A percentile compares a stretch with the other conserved stretches of the same genome.
These are phyloP conservation scores for Verticillium klebahnii DNA, from an alignment of 2,329 filamentous ascomycete genomes.

Conservation along the genomic window DNA sequence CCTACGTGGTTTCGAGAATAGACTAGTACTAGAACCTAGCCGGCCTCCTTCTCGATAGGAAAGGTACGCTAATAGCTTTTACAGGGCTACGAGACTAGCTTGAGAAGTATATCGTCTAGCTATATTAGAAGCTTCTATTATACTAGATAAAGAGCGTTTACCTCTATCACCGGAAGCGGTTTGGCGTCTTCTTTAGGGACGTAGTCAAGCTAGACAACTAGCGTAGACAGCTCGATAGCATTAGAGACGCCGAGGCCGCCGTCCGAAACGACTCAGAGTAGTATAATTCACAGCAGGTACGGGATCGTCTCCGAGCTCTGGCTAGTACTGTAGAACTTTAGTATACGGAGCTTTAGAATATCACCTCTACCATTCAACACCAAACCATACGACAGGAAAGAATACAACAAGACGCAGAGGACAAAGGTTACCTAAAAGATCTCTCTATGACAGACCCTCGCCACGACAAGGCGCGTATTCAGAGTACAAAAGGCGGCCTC, in stretches of 20 bases:
- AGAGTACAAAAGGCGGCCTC: constrained; percentile 27
- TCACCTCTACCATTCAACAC: constrained; percentile 9
- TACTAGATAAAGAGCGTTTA: constrained; percentile 36
- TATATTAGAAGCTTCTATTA: constrained; percentile 32
- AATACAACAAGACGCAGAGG: constrained; percentile 9
- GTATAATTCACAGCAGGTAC: constrained; percentile 11
- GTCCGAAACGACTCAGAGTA: constrained; percentile 11
- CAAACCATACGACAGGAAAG: constrained; percentile 10
- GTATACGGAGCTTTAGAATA: constrained; percentile 3
- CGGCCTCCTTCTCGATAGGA: constrained; percentile 18
- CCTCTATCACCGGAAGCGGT: constrained; percentile 24
- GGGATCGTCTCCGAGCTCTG: constrained; percentile 8
- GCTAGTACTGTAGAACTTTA: background rate
- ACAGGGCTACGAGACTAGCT: constrained; percentile 12
- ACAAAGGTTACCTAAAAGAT: constrained; percentile 17
- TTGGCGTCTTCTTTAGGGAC: constrained; percentile 20
- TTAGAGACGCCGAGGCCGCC: constrained; percentile 21
- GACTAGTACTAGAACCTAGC: constrained; percentile 31
- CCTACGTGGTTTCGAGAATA: constrained; percentile 29
- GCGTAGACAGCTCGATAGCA: constrained; percentile 21
- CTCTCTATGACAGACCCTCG: constrained; percentile 22
- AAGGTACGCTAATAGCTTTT: background rate
- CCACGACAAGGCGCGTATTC: constrained; percentile 29
- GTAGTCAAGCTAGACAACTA: constrained; percentile 28
- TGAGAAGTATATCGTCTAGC: constrained; percentile 21